A percentile compares a stretch with the other conserved stretches of the same genome.
Conservation (phyloP, 495 filamentous ascomycete genomes). For the Thozetella sp. region DNA sequence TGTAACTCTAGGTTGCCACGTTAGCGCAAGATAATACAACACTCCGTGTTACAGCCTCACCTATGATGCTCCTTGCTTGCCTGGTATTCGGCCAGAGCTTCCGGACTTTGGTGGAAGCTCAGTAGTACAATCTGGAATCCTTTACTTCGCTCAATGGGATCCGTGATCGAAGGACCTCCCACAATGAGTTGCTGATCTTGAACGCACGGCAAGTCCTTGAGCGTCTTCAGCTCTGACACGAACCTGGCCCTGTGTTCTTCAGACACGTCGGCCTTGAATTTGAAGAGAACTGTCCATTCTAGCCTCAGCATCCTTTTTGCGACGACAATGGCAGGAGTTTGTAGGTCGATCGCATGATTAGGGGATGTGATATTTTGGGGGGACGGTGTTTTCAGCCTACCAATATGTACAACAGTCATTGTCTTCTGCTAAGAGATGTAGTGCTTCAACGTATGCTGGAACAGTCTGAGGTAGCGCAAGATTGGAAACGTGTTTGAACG, state of each 20-base stretch:
- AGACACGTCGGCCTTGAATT: conserved; percentile 37
- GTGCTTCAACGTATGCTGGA: no score
- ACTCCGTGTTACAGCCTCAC: conserved; percentile 17
- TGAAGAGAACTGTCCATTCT: conserved; percentile 42
- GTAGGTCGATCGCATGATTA: no score
- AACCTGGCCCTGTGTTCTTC: conserved; percentile 35
- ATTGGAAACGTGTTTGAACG: no score
- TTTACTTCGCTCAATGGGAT: conserved; percentile 46
- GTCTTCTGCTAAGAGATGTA: no score
- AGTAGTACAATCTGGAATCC: conserved; percentile 46
- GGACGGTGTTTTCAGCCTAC: no score
- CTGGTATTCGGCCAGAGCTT: conserved; percentile 45
- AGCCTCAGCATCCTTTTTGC: no score
- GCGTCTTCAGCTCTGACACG: conserved; percentile 39
- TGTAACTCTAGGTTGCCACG: conserved; percentile 32
- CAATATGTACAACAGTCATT: no score
- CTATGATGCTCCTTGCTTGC: conserved; percentile 47
- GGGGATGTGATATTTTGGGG: no score
- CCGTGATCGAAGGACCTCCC: conserved; percentile 45
- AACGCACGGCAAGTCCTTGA: conserved; percentile 42
- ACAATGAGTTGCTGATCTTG: conserved; percentile 41
- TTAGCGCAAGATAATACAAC: neutral
- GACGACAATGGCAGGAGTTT: no score
- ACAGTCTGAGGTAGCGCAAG: no score
- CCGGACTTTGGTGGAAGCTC: conserved; percentile 43